Base-by-base conservation (phyloP, 371 early-diverging fungal species). In the Haplosporangium sp. region DNA sequence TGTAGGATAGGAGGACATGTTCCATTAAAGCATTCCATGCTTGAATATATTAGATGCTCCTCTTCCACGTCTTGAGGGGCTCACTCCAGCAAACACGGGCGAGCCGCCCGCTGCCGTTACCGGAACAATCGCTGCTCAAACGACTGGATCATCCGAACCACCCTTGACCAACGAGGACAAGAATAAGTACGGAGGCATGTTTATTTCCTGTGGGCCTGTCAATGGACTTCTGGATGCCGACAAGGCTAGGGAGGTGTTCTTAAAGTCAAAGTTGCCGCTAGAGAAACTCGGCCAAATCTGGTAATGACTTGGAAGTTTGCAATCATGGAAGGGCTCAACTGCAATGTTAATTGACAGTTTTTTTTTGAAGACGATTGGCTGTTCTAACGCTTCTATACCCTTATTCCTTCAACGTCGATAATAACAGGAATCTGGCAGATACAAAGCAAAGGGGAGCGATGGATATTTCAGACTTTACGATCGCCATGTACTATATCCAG, bases 401-500 rank as follows among this genome's bases (percentile, higher is more conserved):
- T 55, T 48, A 40, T 47, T 53, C 29, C 14, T 48, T 29, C 18
- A 23, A 36, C 18, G 2, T 21, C 23, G n/a, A 3, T 14, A 21
- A 18, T 58, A 37, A 3, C 53, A 84, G 91, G 92, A 69, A 72
- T 42, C 76, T 95, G 55, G 93, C 93, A 4, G 93, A 94, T 59
- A 89, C 92, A 9, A 87, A 90, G 38, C 77, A 83, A 37, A 84
- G 90, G 21, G 93, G 92, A 50, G 81, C 86, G 37, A 69, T 95
- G 36, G 88, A 92, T 48, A 85, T 90, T 48, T 85, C 89, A 0
- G 93, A 92, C 69, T 95, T 95, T 69, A 89, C 90, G 13, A 90
- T 94, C 54, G 94, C 94, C 18, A 95, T 95, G 95, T 88, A 91
- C 79, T 92, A 90, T 69, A 86, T 94, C 37, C 84, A 90, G 29